Evolutionary conservation across 768 basidiomycete genomes (phyloP).

Genomic region (Brasilioporus rufonigricans): DNA sequence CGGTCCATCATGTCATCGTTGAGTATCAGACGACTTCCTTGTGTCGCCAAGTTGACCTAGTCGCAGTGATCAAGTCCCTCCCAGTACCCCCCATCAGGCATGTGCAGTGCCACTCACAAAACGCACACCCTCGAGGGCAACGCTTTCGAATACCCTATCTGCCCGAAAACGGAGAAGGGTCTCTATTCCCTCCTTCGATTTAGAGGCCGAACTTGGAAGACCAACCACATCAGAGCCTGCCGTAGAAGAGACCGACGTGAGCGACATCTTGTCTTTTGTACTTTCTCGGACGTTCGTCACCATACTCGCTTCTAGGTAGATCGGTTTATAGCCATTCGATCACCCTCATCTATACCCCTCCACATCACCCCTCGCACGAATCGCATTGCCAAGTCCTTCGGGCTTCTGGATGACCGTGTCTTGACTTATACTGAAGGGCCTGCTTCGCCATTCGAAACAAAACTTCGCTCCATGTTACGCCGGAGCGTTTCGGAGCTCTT

Average conservation of each 20-base stretch:
- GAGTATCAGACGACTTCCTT: slow-evolving; percentile 21
- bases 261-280: slow-evolving; percentile 3
- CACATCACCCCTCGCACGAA: slow-evolving; percentile 65
- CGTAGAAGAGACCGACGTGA: slow-evolving; percentile 30
- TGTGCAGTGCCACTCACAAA: slow-evolving; percentile 32
- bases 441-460: slow-evolving; percentile 34
- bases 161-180: slow-evolving; percentile 41
- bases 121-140: slow-evolving; percentile 37
- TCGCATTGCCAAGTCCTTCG: slow-evolving; percentile 61
- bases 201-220: slow-evolving; percentile 33
- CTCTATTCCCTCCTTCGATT: slow-evolving; percentile 39
- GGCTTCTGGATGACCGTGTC: slow-evolving; percentile 54
- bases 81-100: slow-evolving; percentile 26
- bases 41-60: slow-evolving; percentile 15
- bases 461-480: slow-evolving; percentile 48
- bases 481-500: slow-evolving; percentile 54
- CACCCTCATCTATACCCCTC: slow-evolving; percentile 51
- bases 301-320: slow-evolving; percentile 43
- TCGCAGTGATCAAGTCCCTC: slow-evolving; percentile 24
- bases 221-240: slow-evolving; percentile 14
- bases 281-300: neutral
- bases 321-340: slow-evolving; percentile 57
- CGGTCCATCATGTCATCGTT: slow-evolving; percentile 27
- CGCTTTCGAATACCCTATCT: slow-evolving; percentile 40
- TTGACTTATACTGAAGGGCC: slow-evolving; percentile 49